Percentiles rank a stretch among this genome's conserved stretches.
Evolutionary conservation across 768 basidiomycete genomes (phyloP).

Genomic region (Trametes meyenii): DNA sequence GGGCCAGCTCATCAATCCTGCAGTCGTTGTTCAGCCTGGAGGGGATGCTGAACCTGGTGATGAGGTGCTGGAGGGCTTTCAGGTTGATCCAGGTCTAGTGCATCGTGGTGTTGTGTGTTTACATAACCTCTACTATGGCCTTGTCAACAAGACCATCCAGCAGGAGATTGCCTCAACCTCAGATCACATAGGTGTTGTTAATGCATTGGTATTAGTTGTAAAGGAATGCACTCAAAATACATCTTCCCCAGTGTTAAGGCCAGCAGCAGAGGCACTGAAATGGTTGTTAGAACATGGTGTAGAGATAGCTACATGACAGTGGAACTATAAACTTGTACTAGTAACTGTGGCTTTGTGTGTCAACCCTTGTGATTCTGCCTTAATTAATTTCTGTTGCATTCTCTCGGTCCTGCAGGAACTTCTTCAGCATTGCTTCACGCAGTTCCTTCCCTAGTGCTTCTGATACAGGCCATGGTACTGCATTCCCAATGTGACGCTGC

Average conservation of each 20-base stretch:
- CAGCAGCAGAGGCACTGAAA: conserved; percentile 56
- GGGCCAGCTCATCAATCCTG: conserved; percentile 67
- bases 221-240: conserved; percentile 43
- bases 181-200: conserved; percentile 53
- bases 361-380: conserved; percentile 34
- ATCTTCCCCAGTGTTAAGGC: conserved; percentile 44
- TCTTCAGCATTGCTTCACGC: conserved; percentile 49
- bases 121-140: conserved; percentile 58
- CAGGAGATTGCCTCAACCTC: conserved; percentile 54
- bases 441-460: conserved; percentile 68
- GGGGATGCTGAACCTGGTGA: conserved; percentile 41
- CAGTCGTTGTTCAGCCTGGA: conserved; percentile 38
- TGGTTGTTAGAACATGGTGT: conserved; percentile 38
- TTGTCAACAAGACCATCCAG: conserved; percentile 42
- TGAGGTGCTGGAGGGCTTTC: conserved; percentile 28
- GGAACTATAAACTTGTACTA: not conserved
- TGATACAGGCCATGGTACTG: conserved; percentile 69
- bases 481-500: conserved; percentile 82
- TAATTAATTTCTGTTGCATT: conserved; percentile 38
- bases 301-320: conserved; percentile 5
- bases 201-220: conserved; percentile 53
- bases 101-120: conserved; percentile 82
- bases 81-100: conserved; percentile 61
- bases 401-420: conserved; percentile 48
- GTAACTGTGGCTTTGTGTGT: conserved; percentile 32